Evolutionary conservation across 2,329 filamentous ascomycete genomes (phyloP), one percentile per base, ranked within the genome.

Genomic region (Exserohilum rostratum): DNA sequence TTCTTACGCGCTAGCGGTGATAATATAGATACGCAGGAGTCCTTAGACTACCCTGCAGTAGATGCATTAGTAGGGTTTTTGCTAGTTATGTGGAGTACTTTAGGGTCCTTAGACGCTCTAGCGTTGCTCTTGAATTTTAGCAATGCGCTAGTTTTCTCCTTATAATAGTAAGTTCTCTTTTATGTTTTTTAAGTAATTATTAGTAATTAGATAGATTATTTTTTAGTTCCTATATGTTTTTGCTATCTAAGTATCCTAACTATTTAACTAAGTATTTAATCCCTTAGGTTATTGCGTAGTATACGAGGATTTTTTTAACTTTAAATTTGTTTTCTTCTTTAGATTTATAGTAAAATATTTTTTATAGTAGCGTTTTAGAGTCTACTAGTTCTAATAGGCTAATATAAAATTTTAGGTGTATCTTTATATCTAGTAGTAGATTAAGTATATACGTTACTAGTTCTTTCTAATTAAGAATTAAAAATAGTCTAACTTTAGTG

Each of bases 401-500:
- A 27, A 55, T 35, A 31, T 55, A 49, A 20, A 50, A 46, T 29
- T 7, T 25, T 38, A 20, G 5, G 18, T 38, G 22, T 35, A 22
- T 38, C 22, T 22, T 38, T 22, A 22, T 45, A 37, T 44, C 29
- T 18, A 31, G 18, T 40, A 35, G 25, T 27, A 54, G 31, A 18
- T 54, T 11, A 12, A 54, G 20, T 35, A 31, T 53, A 46, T 54
- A 54, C 2, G 2, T 54, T 20, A 54, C 33, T 27, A 39, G 51
- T 45, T 22, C 18, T 7, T 48, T 38, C 18, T 25, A n/a, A 17
- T 17, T 25, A 9, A 25, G 27, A 54, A 54, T 40, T 33, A 34
- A 54, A 54, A 54, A 54, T 45, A 49, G 51, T 49, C 44, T 49
- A 46, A 54, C 25, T 9, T 45, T 45, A 40, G 49, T 20, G 22